A percentile compares a stretch with the other conserved stretches of the same genome.
Evolutionary conservation across 179 eudicot genomes (phyloP).

Genomic region (Carnegiea gigantea): DNA sequence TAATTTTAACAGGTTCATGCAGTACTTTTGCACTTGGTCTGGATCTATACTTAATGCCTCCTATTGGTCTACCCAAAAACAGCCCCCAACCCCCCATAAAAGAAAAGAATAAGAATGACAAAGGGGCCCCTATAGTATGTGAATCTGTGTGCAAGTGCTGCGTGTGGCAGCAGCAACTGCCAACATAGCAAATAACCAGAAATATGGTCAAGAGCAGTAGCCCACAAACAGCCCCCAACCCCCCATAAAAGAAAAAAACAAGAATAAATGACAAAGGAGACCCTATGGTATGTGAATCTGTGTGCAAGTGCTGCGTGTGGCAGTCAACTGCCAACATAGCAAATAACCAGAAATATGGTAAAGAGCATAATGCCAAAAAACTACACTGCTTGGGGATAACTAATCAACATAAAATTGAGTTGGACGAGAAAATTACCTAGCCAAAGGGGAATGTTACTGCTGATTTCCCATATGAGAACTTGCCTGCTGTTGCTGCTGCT

Average conservation of each 20-base stretch:
- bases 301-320: background rate
- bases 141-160: background rate
- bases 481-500: conserved; percentile 36
- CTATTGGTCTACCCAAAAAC: too few relatives aligned
- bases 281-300: background rate
- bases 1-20: background rate
- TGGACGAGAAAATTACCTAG: conserved; percentile 32
- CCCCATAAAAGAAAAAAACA: background rate
- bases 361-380: background rate
- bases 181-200: background rate
- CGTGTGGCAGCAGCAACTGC: background rate
- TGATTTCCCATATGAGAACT: conserved; percentile 40
- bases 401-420: conserved; percentile 20
- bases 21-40: background rate
- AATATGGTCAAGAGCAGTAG: background rate
- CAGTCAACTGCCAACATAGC: background rate
- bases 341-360: background rate
- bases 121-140: background rate
- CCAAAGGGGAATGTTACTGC: conserved; percentile 21
- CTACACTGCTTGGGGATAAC: background rate
- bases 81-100: background rate
- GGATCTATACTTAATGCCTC: background rate
- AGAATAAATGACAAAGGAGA: too few relatives aligned
- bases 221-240: background rate
- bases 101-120: background rate